Percentiles rank a stretch among this genome's conserved stretches.
Evolutionary conservation across 345 rosid genomes (phyloP).

Genomic region (Eucalyptus polyanthemos): DNA sequence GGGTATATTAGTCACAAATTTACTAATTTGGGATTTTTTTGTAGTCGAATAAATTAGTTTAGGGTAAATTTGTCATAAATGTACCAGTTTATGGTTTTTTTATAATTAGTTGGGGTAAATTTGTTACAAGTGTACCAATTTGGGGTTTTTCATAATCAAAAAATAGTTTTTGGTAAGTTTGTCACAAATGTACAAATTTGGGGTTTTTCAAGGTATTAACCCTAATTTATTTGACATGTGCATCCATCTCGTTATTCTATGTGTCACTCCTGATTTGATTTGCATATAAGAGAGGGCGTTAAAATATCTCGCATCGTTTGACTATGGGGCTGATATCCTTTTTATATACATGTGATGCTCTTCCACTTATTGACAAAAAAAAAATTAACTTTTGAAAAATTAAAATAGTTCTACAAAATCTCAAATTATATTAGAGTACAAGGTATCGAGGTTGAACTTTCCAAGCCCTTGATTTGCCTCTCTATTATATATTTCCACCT

Average conservation of each 20-base stretch:
- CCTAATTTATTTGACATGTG: neutral
- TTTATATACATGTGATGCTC: neutral
- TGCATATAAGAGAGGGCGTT: neutral
- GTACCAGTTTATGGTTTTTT: too few species aligned
- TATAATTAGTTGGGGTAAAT: too few species aligned
- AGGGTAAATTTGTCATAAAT: too few species aligned
- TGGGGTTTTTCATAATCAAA: too few species aligned
- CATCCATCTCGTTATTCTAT: neutral
- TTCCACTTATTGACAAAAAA: neutral
- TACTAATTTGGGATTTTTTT: too few species aligned
- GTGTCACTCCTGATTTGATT: neutral
- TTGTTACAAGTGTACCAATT: too few species aligned
- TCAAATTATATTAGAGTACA: neutral
- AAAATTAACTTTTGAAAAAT: neutral
- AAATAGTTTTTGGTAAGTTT: too few species aligned
- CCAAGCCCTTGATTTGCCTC: neutral
- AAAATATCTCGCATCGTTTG: neutral
- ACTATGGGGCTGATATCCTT: neutral
- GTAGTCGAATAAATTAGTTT: too few species aligned
- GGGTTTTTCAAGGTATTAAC: too few species aligned
- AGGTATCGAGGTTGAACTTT: neutral
- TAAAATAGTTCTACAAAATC: neutral
- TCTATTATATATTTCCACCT: neutral
- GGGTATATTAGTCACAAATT: too few species aligned
- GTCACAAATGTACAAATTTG: too few species aligned